Evolutionary conservation across 371 early-diverging fungal genomes (phyloP).

Genomic region (Dinochytrium kinnereticum): DNA sequence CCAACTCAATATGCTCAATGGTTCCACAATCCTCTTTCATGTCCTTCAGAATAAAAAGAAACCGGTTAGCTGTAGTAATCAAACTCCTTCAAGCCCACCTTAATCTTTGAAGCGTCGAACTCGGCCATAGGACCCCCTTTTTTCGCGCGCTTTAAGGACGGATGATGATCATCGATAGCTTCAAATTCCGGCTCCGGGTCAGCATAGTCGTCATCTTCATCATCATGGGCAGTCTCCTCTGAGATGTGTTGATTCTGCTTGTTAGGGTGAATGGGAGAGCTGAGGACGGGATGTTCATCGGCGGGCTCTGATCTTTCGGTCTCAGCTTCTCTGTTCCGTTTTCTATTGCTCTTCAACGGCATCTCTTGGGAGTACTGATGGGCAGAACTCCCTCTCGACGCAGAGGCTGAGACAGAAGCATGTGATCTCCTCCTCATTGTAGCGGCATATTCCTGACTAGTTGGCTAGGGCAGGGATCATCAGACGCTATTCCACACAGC

Average conservation of each 20-base stretch:
- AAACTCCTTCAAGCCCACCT: background rate
- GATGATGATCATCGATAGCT: background rate
- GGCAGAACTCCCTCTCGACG: too few relatives aligned
- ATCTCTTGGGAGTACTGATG: too few relatives aligned
- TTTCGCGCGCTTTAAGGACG: background rate
- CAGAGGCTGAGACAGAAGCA: too few relatives aligned
- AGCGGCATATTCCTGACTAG: constrained; percentile 9
- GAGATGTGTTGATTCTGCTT: too few relatives aligned
- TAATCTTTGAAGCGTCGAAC: background rate
- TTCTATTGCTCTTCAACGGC: too few relatives aligned
- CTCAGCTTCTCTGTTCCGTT: too few relatives aligned
- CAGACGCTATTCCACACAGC: background rate
- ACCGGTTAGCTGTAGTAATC: too few relatives aligned
- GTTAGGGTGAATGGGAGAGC: too few relatives aligned
- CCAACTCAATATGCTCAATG: constrained; percentile 79
- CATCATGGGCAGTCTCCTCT: background rate
- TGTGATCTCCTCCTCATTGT: constrained; percentile 6
- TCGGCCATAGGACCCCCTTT: constrained; percentile 2
- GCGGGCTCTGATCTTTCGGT: too few relatives aligned
- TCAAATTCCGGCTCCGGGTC: background rate
- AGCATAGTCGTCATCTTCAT: background rate
- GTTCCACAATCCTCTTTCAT: constrained; percentile 59
- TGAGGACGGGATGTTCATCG: too few relatives aligned
- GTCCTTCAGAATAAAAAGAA: constrained; percentile 14
- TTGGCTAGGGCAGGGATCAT: too few relatives aligned